phyloP scores from a whole-genome alignment of 768 basidiomycete species.

The Suillus weaverae region DNA sequence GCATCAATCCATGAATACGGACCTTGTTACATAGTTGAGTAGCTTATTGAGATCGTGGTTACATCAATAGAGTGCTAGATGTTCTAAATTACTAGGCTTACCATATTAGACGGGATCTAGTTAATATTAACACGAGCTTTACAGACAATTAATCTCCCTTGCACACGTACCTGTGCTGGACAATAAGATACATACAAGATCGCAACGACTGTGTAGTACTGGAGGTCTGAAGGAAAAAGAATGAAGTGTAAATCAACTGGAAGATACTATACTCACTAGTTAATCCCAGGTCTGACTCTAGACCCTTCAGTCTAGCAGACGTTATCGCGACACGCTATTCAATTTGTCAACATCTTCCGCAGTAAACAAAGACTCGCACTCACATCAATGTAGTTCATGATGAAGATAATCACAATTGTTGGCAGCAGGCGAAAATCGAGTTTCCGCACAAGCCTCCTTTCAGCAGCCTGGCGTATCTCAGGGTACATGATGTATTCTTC shows the following conservation, averaged over 20 bases:
- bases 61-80: not conserved
- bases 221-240: conserved; percentile 39
- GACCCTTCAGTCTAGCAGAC: conserved; percentile 49
- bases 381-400: conserved; percentile 73
- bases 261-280: conserved; percentile 33
- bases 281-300: conserved; percentile 49
- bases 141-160: not conserved
- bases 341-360: not conserved
- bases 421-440: conserved; percentile 58
- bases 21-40: conserved; percentile 56
- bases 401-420: conserved; percentile 56
- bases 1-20: not conserved
- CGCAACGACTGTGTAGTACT: conserved; percentile 56
- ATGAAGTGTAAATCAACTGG: not conserved
- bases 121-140: not conserved
- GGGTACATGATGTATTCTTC: not conserved
- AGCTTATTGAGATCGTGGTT: conserved; percentile 34
- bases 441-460: conserved; percentile 46
- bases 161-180: conserved; percentile 51
- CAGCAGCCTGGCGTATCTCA: conserved; percentile 15
- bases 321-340: conserved; percentile 50
- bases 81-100: conserved; percentile 19
- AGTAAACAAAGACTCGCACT: conserved; percentile 8
- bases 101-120: conserved; percentile 58
- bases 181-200: conserved; percentile 61